Conservation (phyloP, 2,329 filamentous ascomycete species). For the Aureobasidium lini region DNA sequence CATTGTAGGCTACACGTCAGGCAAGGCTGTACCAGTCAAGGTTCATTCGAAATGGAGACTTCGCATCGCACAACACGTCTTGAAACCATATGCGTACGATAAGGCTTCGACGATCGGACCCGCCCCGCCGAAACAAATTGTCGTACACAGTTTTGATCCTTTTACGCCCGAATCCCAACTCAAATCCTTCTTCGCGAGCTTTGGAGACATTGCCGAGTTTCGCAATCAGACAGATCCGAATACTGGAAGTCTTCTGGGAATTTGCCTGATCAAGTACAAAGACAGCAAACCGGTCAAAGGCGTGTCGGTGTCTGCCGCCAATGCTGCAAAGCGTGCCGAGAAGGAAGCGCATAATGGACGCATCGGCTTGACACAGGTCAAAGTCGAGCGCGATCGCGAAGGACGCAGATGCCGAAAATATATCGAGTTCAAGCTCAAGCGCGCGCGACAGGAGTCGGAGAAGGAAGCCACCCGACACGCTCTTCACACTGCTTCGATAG, state of each 20-base stretch:
- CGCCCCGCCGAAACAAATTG: constrained; percentile 80
- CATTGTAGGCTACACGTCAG: constrained; percentile 52
- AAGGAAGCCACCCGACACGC: constrained; percentile 22
- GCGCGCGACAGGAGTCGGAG: constrained; percentile 56
- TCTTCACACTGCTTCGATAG: neutral
- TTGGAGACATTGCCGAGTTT: constrained; percentile 81
- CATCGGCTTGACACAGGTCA: constrained; percentile 69
- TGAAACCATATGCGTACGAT: constrained; percentile 78
- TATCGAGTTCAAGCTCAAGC: constrained; percentile 66
- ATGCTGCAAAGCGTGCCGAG: constrained; percentile 74
- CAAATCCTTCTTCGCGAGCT: constrained; percentile 66
- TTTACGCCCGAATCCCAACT: constrained; percentile 73
- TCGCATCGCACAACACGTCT: constrained; percentile 66
- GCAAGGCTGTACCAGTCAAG: constrained; percentile 38
- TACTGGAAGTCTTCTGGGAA: constrained; percentile 87
- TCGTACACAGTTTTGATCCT: constrained; percentile 95
- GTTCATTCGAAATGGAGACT: constrained; percentile 64
- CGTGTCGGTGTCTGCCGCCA: constrained; percentile 58
- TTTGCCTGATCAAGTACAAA: constrained; percentile 84
- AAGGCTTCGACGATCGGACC: constrained; percentile 76
- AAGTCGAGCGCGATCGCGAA: constrained; percentile 83
- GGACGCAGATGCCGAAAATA: constrained; percentile 73
- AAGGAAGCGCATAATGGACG: constrained; percentile 69
- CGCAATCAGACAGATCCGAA: constrained; percentile 93
- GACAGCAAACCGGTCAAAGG: constrained; percentile 55